Evolutionary conservation across 2,329 filamentous ascomycete genomes (phyloP).

Genomic region (Clonostachys chloroleuca): DNA sequence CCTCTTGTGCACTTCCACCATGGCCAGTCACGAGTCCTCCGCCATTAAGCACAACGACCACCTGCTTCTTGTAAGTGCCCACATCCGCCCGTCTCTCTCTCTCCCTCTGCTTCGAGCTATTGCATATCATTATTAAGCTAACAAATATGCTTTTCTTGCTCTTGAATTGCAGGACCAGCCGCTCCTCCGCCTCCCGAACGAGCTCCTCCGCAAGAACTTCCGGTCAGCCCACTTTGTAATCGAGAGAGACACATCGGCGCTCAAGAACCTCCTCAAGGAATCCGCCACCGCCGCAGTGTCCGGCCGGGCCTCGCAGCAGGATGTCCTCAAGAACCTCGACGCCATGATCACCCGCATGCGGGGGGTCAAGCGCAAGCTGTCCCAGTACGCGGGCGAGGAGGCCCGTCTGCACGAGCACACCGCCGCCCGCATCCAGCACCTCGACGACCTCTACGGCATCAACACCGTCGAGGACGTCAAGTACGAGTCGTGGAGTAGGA

Average conservation of each 20-base stretch:
- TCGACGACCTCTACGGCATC: slow-evolving; percentile 77
- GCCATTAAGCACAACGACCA: slow-evolving; percentile 73
- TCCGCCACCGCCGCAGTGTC: slow-evolving; percentile 64
- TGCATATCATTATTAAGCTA: background rate
- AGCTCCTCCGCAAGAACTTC: slow-evolving; percentile 91
- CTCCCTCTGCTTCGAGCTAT: background rate
- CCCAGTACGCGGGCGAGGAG: slow-evolving; percentile 74
- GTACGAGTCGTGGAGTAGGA: slow-evolving; percentile 86
- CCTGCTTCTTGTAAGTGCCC: slow-evolving; percentile 59
- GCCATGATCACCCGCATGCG: slow-evolving; percentile 82
- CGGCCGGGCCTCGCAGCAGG: slow-evolving; percentile 56
- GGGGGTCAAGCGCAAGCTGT: slow-evolving; percentile 82
- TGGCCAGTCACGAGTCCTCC: slow-evolving; percentile 58
- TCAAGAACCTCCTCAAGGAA: slow-evolving; percentile 58
- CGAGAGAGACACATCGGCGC: slow-evolving; percentile 63
- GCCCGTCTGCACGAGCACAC: slow-evolving; percentile 69
- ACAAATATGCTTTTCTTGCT: background rate
- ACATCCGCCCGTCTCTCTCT: background rate
- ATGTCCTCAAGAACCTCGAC: slow-evolving; percentile 78
- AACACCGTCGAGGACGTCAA: slow-evolving; percentile 83
- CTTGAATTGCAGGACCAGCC: slow-evolving; percentile 70
- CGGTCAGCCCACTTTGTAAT: slow-evolving; percentile 75
- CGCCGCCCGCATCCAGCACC: slow-evolving; percentile 71
- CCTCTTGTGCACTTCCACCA: slow-evolving; percentile 19
- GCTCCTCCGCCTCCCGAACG: slow-evolving; percentile 86